These are phyloP conservation scores for Diplodia seriata DNA, from an alignment of 2,329 filamentous ascomycete genomes.

Conservation along the genomic window DNA sequence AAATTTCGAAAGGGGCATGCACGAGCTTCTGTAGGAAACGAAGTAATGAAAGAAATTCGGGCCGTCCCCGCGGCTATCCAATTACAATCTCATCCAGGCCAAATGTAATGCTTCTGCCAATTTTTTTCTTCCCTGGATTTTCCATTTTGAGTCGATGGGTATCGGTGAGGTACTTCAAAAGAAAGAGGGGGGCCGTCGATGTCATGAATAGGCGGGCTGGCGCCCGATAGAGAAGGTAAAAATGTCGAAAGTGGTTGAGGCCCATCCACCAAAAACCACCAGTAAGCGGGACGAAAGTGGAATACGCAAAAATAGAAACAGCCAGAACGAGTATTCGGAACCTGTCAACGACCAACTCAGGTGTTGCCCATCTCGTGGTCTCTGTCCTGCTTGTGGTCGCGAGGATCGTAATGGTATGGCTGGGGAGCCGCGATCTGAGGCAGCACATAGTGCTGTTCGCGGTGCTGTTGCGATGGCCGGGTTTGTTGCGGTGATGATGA, in stretches of 20 bases:
- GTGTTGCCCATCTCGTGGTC: neutral
- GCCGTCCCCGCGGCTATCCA: neutral
- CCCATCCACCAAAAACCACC: neutral
- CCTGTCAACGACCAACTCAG: neutral
- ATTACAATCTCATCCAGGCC: neutral
- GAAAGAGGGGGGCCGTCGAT: neutral
- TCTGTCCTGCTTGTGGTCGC: too few species aligned
- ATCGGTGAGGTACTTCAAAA: neutral
- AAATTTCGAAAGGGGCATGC: neutral
- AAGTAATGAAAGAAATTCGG: neutral
- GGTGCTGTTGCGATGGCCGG: neutral
- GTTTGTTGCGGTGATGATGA: neutral
- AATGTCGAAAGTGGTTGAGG: neutral
- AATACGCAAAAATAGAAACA: neutral
- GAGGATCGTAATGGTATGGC: neutral
- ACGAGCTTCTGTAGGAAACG: neutral
- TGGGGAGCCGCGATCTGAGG: neutral
- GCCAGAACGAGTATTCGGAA: neutral
- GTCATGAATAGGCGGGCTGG: neutral
- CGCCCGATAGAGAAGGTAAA: neutral
- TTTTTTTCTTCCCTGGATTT: neutral
- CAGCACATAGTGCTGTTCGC: neutral
- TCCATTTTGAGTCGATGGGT: neutral
- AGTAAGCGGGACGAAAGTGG: neutral
- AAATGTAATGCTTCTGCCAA: neutral